These are phyloP conservation scores for Collariella sp. DNA, from an alignment of 495 filamentous ascomycete species.

Conservation along the genomic window DNA sequence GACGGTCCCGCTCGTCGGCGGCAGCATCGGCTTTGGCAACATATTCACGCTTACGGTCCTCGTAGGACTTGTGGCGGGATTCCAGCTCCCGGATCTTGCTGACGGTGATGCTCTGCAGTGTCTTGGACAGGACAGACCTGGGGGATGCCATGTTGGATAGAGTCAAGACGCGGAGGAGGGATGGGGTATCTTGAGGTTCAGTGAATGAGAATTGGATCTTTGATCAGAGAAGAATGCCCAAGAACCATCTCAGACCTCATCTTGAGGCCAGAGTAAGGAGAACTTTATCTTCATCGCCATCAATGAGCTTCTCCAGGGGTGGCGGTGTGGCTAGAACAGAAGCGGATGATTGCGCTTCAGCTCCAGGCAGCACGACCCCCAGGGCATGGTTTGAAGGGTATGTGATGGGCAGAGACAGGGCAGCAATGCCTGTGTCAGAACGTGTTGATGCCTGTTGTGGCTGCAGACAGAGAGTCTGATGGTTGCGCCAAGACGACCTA, in stretches of 20 bases:
- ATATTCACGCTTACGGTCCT: constrained; percentile 32
- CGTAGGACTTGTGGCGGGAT: constrained; percentile 50
- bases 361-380: constrained; percentile 1
- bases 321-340: not conserved
- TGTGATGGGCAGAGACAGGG: not conserved
- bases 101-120: constrained; percentile 54
- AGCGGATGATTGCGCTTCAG: not conserved
- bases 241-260: no score
- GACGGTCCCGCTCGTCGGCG: constrained; percentile 25
- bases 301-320: not conserved
- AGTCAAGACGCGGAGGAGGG: no score
- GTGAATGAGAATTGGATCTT: not conserved
- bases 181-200: not conserved
- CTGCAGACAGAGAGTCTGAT: not conserved
- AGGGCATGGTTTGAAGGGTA: not conserved
- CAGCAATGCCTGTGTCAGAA: not conserved
- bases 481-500: not conserved
- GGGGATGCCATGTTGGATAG: constrained; percentile 25
- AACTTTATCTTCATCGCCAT: not conserved
- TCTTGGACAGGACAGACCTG: constrained; percentile 44
- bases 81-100: constrained; percentile 56
- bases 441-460: not conserved
- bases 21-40: constrained; percentile 25
- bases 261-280: not conserved
- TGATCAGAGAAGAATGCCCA: no score